Conservation (phyloP, 257 asterid species). For the Scutellaria baicalensis region DNA sequence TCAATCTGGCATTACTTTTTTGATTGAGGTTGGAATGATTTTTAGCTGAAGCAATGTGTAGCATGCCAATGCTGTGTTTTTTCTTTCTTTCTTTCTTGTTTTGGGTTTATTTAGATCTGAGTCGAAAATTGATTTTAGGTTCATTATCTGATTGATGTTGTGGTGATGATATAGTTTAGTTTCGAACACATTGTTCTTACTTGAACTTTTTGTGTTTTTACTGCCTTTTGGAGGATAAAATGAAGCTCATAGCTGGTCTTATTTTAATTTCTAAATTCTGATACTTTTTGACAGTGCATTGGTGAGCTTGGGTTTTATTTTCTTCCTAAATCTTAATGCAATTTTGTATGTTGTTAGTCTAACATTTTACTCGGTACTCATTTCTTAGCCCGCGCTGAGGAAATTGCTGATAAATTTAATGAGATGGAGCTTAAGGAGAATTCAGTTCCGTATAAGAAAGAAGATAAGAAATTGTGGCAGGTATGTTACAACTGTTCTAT, state of each 20-base stretch:
- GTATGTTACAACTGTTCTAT: too few relatives aligned
- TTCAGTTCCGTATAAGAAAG: too few relatives aligned
- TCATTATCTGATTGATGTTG: background rate
- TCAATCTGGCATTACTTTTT: background rate
- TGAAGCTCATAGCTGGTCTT: background rate
- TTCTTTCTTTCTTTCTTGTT: background rate
- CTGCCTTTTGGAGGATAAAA: too few relatives aligned
- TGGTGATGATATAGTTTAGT: background rate
- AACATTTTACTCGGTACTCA: background rate
- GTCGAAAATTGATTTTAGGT: background rate
- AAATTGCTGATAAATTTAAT: too few relatives aligned
- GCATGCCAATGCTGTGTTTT: conserved; percentile 12
- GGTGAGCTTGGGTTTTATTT: background rate
- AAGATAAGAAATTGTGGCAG: too few relatives aligned
- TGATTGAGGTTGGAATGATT: conserved; percentile 10
- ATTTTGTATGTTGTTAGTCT: background rate
- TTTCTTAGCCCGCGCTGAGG: too few relatives aligned
- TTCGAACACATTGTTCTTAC: background rate
- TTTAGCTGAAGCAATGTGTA: conserved; percentile 17
- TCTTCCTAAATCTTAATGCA: too few relatives aligned
- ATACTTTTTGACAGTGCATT: background rate
- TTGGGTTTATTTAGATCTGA: conserved; percentile 48
- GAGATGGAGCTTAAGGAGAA: too few relatives aligned
- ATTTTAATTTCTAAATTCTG: background rate
- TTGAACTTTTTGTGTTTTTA: background rate